phyloP scores from a whole-genome alignment of 768 basidiomycete species.

The Amanita muscaria region DNA sequence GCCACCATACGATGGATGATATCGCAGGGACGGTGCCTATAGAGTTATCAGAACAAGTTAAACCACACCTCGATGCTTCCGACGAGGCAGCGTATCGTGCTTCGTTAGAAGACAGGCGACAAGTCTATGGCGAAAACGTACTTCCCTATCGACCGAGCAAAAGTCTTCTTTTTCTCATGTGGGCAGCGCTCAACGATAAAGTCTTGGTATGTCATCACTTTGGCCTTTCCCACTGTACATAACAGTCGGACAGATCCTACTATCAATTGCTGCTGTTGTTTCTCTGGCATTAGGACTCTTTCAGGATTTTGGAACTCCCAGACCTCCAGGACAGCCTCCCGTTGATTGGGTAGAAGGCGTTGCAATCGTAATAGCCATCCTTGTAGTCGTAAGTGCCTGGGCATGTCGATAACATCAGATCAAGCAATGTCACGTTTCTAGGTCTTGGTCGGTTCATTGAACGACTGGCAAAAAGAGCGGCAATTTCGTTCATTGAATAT shows the following conservation, averaged over 20 bases:
- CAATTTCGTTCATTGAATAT: conserved; percentile 91
- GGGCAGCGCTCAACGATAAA: conserved; percentile 83
- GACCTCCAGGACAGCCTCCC: conserved; percentile 50
- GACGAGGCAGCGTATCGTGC: conserved; percentile 29
- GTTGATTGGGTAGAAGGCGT: conserved; percentile 98
- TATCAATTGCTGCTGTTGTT: conserved; percentile 87
- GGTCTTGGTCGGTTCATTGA: conserved; percentile 88
- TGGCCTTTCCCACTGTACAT: conserved; percentile 4
- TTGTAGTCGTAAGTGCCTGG: conserved; percentile 52
- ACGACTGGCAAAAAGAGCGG: conserved; percentile 98
- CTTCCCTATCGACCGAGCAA: conserved; percentile 66
- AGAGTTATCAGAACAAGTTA: conserved; percentile 22
- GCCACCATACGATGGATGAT: conserved; percentile 18
- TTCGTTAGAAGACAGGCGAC: conserved; percentile 48
- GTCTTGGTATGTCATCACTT: conserved; percentile 53
- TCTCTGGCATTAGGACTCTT: conserved; percentile 92
- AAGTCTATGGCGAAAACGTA: conserved; percentile 69
- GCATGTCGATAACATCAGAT: no score
- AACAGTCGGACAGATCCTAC: conserved; percentile 50
- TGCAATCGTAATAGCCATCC: conserved; percentile 67
- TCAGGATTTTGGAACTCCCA: conserved; percentile 78
- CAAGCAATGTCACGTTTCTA: conserved; percentile 22
- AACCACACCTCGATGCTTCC: conserved; percentile 14
- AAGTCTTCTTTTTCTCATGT: conserved; percentile 69
- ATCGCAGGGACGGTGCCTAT: conserved; percentile 23